These are phyloP conservation scores for Escallonia rubra DNA, from an alignment of 129 eudicot species.

Conservation along the genomic window DNA sequence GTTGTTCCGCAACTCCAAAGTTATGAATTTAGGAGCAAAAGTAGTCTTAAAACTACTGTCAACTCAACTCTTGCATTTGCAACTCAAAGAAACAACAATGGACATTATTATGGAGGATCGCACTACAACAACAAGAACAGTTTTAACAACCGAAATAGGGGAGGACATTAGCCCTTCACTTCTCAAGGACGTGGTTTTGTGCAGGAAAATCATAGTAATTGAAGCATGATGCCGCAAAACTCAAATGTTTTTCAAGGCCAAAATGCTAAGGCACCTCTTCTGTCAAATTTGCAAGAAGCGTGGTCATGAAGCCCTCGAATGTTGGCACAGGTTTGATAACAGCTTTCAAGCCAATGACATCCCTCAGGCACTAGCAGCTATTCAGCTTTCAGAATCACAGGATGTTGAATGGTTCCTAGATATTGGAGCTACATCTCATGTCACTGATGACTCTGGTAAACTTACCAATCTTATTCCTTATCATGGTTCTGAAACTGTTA, in stretches of 20 bases:
- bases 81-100: background rate
- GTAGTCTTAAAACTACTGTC: too few species aligned
- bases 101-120: too few species aligned
- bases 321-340: conserved; percentile 5
- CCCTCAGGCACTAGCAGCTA: background rate
- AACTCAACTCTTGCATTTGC: background rate
- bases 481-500: background rate
- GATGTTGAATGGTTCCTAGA: background rate
- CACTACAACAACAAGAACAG: too few species aligned
- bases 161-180: background rate
- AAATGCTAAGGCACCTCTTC: background rate
- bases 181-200: background rate
- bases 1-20: background rate
- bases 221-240: background rate
- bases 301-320: background rate
- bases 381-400: background rate
- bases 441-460: background rate
- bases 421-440: background rate
- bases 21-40: too few species aligned
- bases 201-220: background rate
- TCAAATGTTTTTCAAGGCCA: background rate
- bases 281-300: conserved; percentile 1
- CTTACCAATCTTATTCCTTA: background rate
- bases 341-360: background rate
- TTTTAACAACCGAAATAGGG: background rate